Evolutionary conservation across 2,329 filamentous ascomycete genomes (phyloP).

Genomic region (Cladophialophora carrionii): DNA sequence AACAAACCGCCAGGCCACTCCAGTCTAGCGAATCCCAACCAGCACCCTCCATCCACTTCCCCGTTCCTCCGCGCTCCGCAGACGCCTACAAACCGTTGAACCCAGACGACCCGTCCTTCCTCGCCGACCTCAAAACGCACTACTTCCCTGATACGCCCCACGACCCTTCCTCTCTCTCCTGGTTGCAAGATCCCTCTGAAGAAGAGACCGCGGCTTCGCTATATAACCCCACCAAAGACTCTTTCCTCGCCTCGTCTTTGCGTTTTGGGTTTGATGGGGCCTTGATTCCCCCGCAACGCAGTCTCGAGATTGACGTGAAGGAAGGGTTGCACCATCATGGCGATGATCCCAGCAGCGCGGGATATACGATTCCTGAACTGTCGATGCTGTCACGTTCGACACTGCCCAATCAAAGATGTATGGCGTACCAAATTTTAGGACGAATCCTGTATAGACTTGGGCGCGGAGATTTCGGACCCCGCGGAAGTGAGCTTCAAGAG

Average conservation of each 20-base stretch:
- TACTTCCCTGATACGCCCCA: constrained; percentile 89
- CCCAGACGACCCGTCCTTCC: constrained; percentile 79
- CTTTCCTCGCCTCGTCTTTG: constrained; percentile 67
- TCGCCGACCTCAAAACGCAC: constrained; percentile 80
- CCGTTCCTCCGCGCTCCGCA: constrained; percentile 51
- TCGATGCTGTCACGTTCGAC: constrained; percentile 77
- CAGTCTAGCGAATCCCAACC: constrained; percentile 25
- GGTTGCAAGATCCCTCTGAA: constrained; percentile 77
- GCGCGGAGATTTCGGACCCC: constrained; percentile 67
- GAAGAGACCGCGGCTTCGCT: constrained; percentile 67
- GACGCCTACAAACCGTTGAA: constrained; percentile 72
- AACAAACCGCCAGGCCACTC: constrained; percentile 14
- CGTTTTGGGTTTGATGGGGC: constrained; percentile 87
- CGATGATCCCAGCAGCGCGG: constrained; percentile 86
- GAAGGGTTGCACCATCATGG: constrained; percentile 92
- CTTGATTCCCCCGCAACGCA: constrained; percentile 74
- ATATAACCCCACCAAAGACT: constrained; percentile 77
- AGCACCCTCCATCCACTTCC: constrained; percentile 49
- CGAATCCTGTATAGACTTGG: constrained; percentile 83
- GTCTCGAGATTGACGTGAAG: constrained; percentile 72
- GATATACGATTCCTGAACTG: constrained; percentile 89
- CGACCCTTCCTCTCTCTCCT: constrained; percentile 82
- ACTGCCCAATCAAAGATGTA: constrained; percentile 82
- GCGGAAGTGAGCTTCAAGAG: constrained; percentile 66
- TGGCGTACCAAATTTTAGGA: constrained; percentile 89